These are phyloP conservation scores for Pelargonium cotyledonis DNA, from an alignment of 441 rosid species.

Conservation along the genomic window DNA sequence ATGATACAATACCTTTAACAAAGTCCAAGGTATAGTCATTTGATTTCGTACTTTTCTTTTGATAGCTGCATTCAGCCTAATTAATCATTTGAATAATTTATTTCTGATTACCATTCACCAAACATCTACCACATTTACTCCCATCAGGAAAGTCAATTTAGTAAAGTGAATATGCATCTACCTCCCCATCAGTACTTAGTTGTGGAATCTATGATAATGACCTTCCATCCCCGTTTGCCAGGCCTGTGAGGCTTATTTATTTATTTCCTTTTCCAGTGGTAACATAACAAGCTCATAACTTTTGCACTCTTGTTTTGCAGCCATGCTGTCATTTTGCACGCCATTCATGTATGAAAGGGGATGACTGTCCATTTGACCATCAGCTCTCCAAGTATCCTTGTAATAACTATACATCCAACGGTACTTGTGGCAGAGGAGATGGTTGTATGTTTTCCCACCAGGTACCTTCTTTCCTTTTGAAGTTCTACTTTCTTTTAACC, in stretches of 20 bases:
- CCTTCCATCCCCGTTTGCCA: background rate
- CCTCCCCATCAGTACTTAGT: background rate
- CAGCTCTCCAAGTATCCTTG: constrained; percentile 81
- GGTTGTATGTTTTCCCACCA: constrained; percentile 77
- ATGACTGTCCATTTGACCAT: constrained; percentile 85
- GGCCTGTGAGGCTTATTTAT: constrained; percentile 7
- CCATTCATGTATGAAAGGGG: constrained; percentile 83
- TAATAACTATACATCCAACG: constrained; percentile 39
- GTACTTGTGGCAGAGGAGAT: constrained; percentile 68
- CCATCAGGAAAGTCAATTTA: background rate
- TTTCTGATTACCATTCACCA: constrained; percentile 10
- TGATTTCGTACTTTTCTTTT: constrained; percentile 11
- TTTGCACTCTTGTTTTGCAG: constrained; percentile 41
- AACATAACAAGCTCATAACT: background rate
- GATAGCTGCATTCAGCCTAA: background rate
- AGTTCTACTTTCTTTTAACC: constrained; percentile 1
- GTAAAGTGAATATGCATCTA: background rate
- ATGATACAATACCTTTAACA: constrained; percentile 69
- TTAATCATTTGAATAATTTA: background rate
- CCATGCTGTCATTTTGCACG: constrained; percentile 88
- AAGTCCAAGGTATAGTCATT: constrained; percentile 57
- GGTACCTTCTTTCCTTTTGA: constrained; percentile 37
- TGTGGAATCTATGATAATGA: background rate
- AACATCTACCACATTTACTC: background rate
- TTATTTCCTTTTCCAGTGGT: background rate